Evolutionary conservation across 208 protist genomes (phyloP).

Genomic region (Strigomonas galati): DNA sequence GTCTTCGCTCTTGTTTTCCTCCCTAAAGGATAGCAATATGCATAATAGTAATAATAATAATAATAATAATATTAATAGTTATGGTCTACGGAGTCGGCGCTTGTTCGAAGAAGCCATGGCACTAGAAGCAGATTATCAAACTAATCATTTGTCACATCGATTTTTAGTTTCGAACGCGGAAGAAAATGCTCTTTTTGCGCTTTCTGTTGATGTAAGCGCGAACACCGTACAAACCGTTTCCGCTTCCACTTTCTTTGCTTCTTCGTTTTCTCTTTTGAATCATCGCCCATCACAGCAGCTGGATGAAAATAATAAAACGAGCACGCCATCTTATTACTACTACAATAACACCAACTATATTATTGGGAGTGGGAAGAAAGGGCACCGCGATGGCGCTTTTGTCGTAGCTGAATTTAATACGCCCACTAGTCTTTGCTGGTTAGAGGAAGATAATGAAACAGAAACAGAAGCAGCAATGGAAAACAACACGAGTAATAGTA

Average conservation of each 20-base stretch:
- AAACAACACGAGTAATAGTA: too few species aligned
- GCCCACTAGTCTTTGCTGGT: slow-evolving; percentile 40
- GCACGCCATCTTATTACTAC: neutral
- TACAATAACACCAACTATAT: neutral
- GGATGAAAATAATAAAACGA: neutral
- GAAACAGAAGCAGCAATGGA: neutral
- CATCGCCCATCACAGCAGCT: too few species aligned
- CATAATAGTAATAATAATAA: too few species aligned
- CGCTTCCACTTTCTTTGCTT: neutral
- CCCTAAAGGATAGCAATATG: too few species aligned
- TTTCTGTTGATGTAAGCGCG: neutral
- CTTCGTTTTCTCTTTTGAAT: too few species aligned
- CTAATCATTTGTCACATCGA: neutral
- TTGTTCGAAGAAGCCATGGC: neutral
- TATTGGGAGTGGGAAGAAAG: neutral
- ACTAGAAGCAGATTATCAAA: neutral
- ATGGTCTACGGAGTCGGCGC: too few species aligned
- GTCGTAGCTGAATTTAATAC: slow-evolving; percentile 23
- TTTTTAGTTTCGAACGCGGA: neutral
- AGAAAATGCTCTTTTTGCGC: neutral
- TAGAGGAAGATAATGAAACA: neutral
- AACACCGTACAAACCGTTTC: neutral
- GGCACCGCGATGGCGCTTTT: slow-evolving; percentile 31
- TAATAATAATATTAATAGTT: too few species aligned
- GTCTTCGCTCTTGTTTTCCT: too few species aligned